Conservation (phyloP, 352 stramenopile species). For the Phytophthora citricola region DNA sequence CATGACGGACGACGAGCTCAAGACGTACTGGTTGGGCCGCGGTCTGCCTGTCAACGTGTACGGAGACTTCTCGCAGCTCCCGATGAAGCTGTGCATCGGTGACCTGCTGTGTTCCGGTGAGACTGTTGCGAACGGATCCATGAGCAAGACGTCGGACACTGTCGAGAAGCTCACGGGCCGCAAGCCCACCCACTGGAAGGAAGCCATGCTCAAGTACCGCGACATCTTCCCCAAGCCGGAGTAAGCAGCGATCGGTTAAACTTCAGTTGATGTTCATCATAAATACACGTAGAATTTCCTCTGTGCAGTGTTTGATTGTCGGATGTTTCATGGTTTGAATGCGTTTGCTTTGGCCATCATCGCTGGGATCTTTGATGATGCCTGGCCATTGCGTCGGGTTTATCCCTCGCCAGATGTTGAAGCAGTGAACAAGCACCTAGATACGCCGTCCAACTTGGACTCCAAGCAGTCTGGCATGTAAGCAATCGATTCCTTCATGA, state of each 20-base stretch:
- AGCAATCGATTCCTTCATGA: too few species aligned
- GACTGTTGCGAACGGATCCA: not conserved
- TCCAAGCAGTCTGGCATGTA: too few species aligned
- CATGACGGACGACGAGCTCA: not conserved
- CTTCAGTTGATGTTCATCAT: too few species aligned
- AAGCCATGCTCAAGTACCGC: constrained; percentile 31
- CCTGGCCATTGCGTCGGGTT: too few species aligned
- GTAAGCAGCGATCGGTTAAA: not conserved
- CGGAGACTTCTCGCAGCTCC: not conserved
- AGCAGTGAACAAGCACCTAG: too few species aligned
- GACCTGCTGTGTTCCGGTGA: not conserved
- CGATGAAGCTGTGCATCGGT: not conserved
- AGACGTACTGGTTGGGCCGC: not conserved
- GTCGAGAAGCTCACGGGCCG: constrained; percentile 36
- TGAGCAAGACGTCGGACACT: constrained; percentile 20
- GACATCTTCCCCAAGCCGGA: constrained; percentile 31
- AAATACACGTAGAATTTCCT: too few species aligned
- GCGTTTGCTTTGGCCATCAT: too few species aligned
- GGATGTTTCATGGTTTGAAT: too few species aligned
- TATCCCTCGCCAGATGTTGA: too few species aligned
- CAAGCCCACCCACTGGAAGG: constrained; percentile 33
- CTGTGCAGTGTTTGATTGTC: too few species aligned
- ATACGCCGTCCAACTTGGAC: too few species aligned
- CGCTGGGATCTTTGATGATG: too few species aligned
- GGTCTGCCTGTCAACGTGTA: not conserved